Evolutionary conservation across 805 yeast genomes (phyloP), one percentile per base, ranked within the genome.

Genomic region (Maudiozyma serrabonitensis): DNA sequence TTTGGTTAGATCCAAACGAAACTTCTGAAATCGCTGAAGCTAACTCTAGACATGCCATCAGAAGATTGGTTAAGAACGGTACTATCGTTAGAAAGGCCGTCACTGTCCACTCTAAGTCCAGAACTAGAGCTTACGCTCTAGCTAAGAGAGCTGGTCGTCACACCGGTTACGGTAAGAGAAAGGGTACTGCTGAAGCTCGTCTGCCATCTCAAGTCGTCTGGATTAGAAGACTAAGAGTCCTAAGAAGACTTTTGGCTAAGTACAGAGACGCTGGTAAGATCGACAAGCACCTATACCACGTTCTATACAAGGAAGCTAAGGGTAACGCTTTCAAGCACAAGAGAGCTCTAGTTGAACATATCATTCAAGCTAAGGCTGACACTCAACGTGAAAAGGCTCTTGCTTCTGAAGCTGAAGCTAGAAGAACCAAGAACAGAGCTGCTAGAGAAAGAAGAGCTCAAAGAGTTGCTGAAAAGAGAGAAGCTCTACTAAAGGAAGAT

Each of bases 301-400:
- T 81, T 65, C 86, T 91, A 71, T 91, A 91, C 93, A 84, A 86
- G 79, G 78, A 89, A 68, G 95, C 97, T 68, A 91, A 91, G 86
- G 99, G 99, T 93, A 91, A 91, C 88, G 78, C 96, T 72, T 91
- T 91, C 89, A 91, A 91, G 87, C 98, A 91, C 88, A 91, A 91
- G 91, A 91, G 98, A 82, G 95, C 96, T 73, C 87, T 91, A 71
- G 93, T 91, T 70, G 99, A 91, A 81, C 98, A 91, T 83, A 87
- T 91, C 76, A 91, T 93, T 76, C 91, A 89, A 80, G 98, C 98
- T 67, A 91, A 93, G 93, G 98, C 98, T 72, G 97, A 91, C 81
- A 93, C 96, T 80, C 86, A 86, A 72, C 95, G 99, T 81, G 97
- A 89, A 78, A 87, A 87, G 85, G 91, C 96, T 66, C 84, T 91